Base-by-base conservation (phyloP, 768 basidiomycete species). In the Lactarius evosmus region DNA sequence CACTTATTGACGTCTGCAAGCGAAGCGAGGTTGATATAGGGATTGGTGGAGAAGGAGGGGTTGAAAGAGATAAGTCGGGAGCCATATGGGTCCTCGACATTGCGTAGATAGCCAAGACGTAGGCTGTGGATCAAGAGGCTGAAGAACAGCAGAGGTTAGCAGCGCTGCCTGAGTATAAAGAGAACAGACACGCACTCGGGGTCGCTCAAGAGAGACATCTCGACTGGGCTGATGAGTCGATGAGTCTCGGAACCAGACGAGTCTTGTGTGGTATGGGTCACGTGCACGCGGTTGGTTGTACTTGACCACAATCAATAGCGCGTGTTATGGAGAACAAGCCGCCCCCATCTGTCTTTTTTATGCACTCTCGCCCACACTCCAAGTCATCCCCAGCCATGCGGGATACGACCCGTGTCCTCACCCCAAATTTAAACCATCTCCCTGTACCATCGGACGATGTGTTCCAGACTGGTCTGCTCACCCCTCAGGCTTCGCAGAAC, bases 31-130 rank as follows among this genome's bases (percentile, higher is more conserved):
- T 85, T 78, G 69, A 95, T 86, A 74, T 95, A 94, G 0, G 92
- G 88, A 72, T 95, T 96, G 14, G 86, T 80, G 19, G 84, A 77
- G 77, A 93, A 90, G 0, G 85, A 81, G 0, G 89, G 88, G 71
- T 88, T 86, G 56, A 95, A 79, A 7, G 91, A 84, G 69, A 97
- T 87, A 70, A 96, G 80, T 33, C 93, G 84, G 0, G 86, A 77
- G 16, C 90, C 90, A 71, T 95, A 92, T 1, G 88, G 86, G 71
- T 97, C 95, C 62, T 93, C 89, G 44, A 93, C 85, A 69, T 88
- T 85, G 65, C 93, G 89, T n/a, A 98, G 80, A 72, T 95, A 94
- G 14, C 88, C 85, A 30, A 98, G 78, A 6, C 95, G 87, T 6
- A 97, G 79, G 67, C 83, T 85, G 73, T 97, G 95, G 8, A 95